These are phyloP conservation scores for Saturnispora hagleri DNA, from an alignment of 805 yeast genomes.

Conservation along the genomic window DNA sequence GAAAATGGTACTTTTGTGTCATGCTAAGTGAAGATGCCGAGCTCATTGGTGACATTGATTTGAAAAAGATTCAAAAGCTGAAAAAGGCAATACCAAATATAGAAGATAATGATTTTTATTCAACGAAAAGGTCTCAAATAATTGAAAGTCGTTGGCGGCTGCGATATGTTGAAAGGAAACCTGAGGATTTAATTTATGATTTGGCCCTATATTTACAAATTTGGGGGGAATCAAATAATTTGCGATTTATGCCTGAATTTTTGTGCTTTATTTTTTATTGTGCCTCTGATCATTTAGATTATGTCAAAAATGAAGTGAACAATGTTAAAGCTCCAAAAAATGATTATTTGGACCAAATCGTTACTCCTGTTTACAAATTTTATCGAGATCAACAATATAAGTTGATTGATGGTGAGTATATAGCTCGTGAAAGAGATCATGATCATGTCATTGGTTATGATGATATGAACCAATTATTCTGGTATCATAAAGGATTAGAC, in stretches of 20 bases:
- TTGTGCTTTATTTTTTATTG: constrained; percentile 48
- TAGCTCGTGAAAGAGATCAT: constrained; percentile 57
- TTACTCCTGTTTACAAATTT: constrained; percentile 46
- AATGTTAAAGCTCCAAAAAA: constrained; percentile 12
- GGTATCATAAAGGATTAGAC: constrained; percentile 34
- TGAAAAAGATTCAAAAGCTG: constrained; percentile 47
- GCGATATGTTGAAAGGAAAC: constrained; percentile 46
- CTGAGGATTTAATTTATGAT: constrained; percentile 54
- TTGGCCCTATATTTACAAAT: constrained; percentile 52
- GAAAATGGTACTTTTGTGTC: constrained; percentile 89
- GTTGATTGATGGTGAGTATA: constrained; percentile 41
- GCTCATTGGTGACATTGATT: constrained; percentile 47
- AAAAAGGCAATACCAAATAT: constrained; percentile 42
- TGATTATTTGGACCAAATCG: constrained; percentile 31
- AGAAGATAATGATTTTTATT: constrained; percentile 18
- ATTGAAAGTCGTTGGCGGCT: constrained; percentile 78
- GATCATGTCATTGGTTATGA: constrained; percentile 48
- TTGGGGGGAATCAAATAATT: constrained; percentile 75
- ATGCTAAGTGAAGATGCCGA: constrained; percentile 69
- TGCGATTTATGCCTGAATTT: constrained; percentile 42
- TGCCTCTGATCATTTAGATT: constrained; percentile 40
- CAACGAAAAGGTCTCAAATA: constrained; percentile 41
- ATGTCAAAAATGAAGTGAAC: constrained; percentile 23
- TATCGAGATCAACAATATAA: constrained; percentile 63
- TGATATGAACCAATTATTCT: constrained; percentile 44